Evolutionary conservation across 116 monocot species (phyloP).

Genomic region (Trichopus zeylanicus): DNA sequence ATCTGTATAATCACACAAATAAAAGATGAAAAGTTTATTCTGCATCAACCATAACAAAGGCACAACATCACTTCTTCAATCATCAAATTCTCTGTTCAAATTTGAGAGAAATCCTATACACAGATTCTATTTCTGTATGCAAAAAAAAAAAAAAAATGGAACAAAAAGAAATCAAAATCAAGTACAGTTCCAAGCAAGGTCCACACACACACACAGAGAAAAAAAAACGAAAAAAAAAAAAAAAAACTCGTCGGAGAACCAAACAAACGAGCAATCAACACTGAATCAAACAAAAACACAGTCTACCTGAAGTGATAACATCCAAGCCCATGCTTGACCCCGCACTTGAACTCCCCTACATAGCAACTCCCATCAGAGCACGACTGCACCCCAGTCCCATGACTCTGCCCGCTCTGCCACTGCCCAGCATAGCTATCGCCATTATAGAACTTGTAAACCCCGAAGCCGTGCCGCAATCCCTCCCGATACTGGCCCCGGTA

Average conservation of each 20-base stretch:
- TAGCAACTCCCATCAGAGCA: constrained; percentile 90
- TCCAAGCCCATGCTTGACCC: constrained; percentile 93
- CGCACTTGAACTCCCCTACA: constrained; percentile 80
- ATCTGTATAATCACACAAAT: too few species aligned
- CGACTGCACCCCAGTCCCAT: constrained; percentile 71
- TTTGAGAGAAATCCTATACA: too few species aligned
- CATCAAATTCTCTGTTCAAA: too few species aligned
- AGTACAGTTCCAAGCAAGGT: too few species aligned
- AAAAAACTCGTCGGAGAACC: neutral
- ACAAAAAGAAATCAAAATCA: too few species aligned
- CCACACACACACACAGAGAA: too few species aligned
- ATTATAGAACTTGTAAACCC: constrained; percentile 77
- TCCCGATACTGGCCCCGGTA: constrained; percentile 74
- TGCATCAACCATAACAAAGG: too few species aligned
- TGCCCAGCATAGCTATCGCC: constrained; percentile 88
- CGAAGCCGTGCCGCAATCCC: constrained; percentile 79
- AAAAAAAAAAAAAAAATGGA: too few species aligned
- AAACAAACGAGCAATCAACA: neutral
- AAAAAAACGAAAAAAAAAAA: too few species aligned
- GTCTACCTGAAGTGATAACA: constrained; percentile 85
- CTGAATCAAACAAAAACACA: neutral
- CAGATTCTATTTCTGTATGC: too few species aligned
- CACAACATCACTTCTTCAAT: too few species aligned
- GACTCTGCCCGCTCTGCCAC: constrained; percentile 91
- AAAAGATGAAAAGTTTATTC: too few species aligned